Percentiles rank a stretch among this genome's conserved stretches.
These are phyloP conservation scores for Aspergillus quadrilineatus DNA, from an alignment of 2,329 filamentous ascomycete species.

Conservation along the genomic window DNA sequence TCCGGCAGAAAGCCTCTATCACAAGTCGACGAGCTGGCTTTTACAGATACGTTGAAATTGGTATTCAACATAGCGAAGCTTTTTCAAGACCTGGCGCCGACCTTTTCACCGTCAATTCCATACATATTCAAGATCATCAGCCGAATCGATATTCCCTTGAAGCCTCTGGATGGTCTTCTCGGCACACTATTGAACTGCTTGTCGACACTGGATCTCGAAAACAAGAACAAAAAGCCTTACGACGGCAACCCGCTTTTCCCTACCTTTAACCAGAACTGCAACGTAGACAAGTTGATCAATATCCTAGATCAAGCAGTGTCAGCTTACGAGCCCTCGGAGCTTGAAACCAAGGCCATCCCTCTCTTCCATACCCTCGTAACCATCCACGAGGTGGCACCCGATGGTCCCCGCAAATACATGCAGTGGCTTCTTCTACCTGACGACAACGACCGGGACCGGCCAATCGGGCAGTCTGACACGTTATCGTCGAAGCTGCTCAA, in stretches of 20 bases:
- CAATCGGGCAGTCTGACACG: conserved; percentile 72
- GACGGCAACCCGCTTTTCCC: conserved; percentile 64
- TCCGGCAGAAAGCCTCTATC: conserved; percentile 34
- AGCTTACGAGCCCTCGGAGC: conserved; percentile 63
- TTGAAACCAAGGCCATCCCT: conserved; percentile 70
- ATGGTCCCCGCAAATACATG: conserved; percentile 62
- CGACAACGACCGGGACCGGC: conserved; percentile 70
- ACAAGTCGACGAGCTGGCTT: conserved; percentile 69
- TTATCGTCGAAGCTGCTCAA: conserved; percentile 74
- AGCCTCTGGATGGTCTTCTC: conserved; percentile 71
- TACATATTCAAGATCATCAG: conserved; percentile 69
- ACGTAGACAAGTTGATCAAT: conserved; percentile 65
- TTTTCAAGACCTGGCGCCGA: conserved; percentile 59
- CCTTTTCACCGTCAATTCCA: conserved; percentile 68
- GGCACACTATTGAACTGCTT: conserved; percentile 75
- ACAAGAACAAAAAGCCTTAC: conserved; percentile 49
- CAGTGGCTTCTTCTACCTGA: conserved; percentile 70
- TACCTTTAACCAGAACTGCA: conserved; percentile 56
- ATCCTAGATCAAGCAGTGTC: conserved; percentile 68
- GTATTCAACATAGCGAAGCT: conserved; percentile 84
- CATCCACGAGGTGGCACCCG: conserved; percentile 68
- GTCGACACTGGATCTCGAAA: conserved; percentile 71
- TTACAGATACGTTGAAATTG: conserved; percentile 81
- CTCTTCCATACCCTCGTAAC: conserved; percentile 71
- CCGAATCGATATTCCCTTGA: conserved; percentile 58